These are phyloP conservation scores for Castanea mollissima DNA, from an alignment of 306 rosid genomes.

Conservation along the genomic window DNA sequence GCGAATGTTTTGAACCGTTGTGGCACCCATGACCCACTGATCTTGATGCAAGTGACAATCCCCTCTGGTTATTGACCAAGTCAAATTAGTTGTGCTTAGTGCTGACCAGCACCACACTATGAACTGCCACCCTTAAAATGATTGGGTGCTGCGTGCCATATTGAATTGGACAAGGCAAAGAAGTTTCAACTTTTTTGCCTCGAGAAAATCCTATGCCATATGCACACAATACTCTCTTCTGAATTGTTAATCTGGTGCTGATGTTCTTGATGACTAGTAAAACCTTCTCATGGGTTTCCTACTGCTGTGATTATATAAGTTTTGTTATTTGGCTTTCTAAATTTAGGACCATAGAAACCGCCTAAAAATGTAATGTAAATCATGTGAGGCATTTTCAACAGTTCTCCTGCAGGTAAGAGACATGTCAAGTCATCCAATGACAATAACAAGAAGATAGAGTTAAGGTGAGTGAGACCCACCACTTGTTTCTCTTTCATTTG, in stretches of 20 bases:
- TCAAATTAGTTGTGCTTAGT: conserved; percentile 11
- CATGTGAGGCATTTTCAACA: conserved; percentile 21
- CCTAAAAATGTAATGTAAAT: conserved; percentile 9
- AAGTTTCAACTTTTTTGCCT: neutral
- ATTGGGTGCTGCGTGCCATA: conserved; percentile 14
- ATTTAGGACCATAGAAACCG: conserved; percentile 1
- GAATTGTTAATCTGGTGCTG: neutral
- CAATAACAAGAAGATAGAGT: conserved; percentile 32
- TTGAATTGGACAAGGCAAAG: neutral
- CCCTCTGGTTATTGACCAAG: conserved; percentile 18
- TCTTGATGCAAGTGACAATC: conserved; percentile 22
- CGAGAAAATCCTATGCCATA: too few relatives aligned
- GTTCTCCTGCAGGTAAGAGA: conserved; percentile 30
- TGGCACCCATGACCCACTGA: conserved; percentile 24
- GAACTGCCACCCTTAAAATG: neutral
- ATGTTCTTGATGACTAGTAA: neutral
- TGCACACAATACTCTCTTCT: neutral
- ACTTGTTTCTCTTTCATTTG: conserved; percentile 29
- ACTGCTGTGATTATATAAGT: neutral
- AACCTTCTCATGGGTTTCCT: neutral
- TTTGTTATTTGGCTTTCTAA: neutral
- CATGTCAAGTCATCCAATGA: conserved; percentile 46
- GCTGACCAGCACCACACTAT: conserved; percentile 13
- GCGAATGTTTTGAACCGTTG: conserved; percentile 26
- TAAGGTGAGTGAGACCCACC: conserved; percentile 39